These are phyloP conservation scores for Microsporum ferrugineum DNA, from an alignment of 2,329 filamentous ascomycete species.

Conservation along the genomic window DNA sequence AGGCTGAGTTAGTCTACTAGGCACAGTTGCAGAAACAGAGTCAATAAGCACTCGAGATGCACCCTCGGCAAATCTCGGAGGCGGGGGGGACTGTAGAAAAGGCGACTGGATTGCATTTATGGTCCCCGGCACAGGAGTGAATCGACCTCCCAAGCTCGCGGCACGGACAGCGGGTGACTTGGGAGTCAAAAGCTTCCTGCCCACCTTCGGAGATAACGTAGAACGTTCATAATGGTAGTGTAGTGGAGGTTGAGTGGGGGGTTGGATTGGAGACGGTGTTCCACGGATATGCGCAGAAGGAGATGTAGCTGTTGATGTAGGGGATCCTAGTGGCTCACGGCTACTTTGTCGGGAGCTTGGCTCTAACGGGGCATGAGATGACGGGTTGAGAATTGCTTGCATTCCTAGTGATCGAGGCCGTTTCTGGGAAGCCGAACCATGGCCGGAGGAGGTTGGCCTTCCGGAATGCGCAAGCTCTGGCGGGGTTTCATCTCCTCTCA, in stretches of 20 bases:
- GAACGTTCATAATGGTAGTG: constrained; percentile 17
- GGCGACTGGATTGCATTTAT: constrained; percentile 25
- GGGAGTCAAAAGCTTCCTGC: constrained; percentile 25
- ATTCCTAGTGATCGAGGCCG: constrained; percentile 27
- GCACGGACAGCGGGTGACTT: constrained; percentile 29
- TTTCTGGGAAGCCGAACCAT: constrained; percentile 17
- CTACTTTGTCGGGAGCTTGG: constrained; percentile 11
- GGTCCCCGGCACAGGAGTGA: constrained; percentile 20
- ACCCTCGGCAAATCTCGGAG: constrained; percentile 13
- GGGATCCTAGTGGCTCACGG: constrained; percentile 21
- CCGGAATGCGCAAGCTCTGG: background rate
- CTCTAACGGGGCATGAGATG: constrained; percentile 19
- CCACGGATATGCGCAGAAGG: constrained; percentile 7
- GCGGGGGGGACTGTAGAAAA: constrained; percentile 24
- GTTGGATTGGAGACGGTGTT: constrained; percentile 10
- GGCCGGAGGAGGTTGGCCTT: background rate
- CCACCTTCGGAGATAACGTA: constrained; percentile 25
- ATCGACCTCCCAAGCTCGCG: constrained; percentile 19
- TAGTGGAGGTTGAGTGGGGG: constrained; percentile 9
- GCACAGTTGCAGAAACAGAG: background rate
- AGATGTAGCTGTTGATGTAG: constrained; percentile 9
- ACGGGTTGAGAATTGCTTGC: constrained; percentile 32
- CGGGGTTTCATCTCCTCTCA: background rate
- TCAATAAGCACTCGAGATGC: constrained; percentile 2
- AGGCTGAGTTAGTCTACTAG: constrained; percentile 7